These are phyloP conservation scores for Karstenula rhodostoma DNA, from an alignment of 2,329 filamentous ascomycete species.

Conservation along the genomic window DNA sequence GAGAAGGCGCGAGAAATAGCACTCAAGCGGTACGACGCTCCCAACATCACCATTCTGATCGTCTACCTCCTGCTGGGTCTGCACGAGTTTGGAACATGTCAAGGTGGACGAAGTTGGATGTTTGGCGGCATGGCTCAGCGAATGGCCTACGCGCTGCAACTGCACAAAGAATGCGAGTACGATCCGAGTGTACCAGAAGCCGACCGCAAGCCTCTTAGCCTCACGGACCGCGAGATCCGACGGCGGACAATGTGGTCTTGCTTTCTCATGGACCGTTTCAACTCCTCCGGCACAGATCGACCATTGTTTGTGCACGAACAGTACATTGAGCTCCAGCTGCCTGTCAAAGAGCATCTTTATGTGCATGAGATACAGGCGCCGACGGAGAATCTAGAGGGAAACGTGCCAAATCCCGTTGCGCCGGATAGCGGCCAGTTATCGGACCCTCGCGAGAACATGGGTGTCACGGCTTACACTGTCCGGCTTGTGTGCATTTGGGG, in stretches of 20 bases:
- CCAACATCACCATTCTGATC: conserved; percentile 94
- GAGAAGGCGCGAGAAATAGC: conserved; percentile 86
- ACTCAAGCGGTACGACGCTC: conserved; percentile 86
- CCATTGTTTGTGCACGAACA: conserved; percentile 92
- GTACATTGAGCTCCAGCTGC: conserved; percentile 86
- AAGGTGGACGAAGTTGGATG: conserved; percentile 95
- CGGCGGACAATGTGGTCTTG: conserved; percentile 98
- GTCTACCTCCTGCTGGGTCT: conserved; percentile 87
- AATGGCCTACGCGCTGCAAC: conserved; percentile 94
- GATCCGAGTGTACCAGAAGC: conserved; percentile 74
- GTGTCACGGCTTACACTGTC: conserved; percentile 89
- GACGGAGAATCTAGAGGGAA: conserved; percentile 82
- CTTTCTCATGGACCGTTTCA: conserved; percentile 97
- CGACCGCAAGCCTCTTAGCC: conserved; percentile 73
- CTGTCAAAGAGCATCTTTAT: conserved; percentile 89
- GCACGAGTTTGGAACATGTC: conserved; percentile 96
- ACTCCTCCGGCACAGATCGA: conserved; percentile 91
- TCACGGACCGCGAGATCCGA: conserved; percentile 91
- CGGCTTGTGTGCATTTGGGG: conserved; percentile 89
- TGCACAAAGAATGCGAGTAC: conserved; percentile 89
- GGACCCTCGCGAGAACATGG: conserved; percentile 85
- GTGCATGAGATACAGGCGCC: conserved; percentile 88
- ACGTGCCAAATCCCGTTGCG: conserved; percentile 68
- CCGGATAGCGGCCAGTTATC: conserved; percentile 70
- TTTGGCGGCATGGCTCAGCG: conserved; percentile 93